phyloP scores from a whole-genome alignment of 495 filamentous ascomycete species.

The Penicillium canariense region DNA sequence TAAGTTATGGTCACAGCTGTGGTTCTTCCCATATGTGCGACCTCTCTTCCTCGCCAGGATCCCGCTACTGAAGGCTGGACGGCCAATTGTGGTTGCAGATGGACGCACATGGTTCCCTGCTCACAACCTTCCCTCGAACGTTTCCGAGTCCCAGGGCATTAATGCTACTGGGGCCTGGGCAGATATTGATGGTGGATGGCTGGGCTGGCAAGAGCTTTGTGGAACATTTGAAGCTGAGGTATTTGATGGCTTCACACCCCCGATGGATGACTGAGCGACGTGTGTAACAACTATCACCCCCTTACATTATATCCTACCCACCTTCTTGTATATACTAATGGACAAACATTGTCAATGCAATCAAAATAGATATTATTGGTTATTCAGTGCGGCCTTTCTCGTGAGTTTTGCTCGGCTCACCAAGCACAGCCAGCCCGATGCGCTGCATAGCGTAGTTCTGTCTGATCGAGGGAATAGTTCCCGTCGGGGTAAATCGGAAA shows the following conservation, averaged over 20 bases:
- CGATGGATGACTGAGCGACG: neutral
- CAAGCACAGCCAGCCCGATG: no score
- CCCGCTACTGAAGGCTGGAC: neutral
- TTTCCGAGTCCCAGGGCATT: neutral
- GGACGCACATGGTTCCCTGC: conserved; percentile 11
- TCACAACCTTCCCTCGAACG: conserved; percentile 5
- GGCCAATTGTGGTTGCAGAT: conserved; percentile 6
- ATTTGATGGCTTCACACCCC: neutral
- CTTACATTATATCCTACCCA: neutral
- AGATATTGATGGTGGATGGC: conserved; percentile 8
- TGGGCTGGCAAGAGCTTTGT: conserved; percentile 11
- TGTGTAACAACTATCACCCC: neutral
- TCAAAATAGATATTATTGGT: no score
- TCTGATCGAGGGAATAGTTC: neutral
- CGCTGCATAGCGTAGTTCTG: neutral
- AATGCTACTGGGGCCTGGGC: conserved; percentile 5
- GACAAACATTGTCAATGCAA: no score
- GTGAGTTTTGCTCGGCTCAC: no score
- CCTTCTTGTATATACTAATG: no score
- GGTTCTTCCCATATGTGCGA: conserved; percentile 12
- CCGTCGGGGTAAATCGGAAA: neutral
- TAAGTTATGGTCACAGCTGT: conserved; percentile 9
- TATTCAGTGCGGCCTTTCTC: no score
- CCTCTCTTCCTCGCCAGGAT: conserved; percentile 6
- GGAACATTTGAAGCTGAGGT: conserved; percentile 6